Conservation (phyloP, 345 rosid genomes). For the Raphanus sativus region DNA sequence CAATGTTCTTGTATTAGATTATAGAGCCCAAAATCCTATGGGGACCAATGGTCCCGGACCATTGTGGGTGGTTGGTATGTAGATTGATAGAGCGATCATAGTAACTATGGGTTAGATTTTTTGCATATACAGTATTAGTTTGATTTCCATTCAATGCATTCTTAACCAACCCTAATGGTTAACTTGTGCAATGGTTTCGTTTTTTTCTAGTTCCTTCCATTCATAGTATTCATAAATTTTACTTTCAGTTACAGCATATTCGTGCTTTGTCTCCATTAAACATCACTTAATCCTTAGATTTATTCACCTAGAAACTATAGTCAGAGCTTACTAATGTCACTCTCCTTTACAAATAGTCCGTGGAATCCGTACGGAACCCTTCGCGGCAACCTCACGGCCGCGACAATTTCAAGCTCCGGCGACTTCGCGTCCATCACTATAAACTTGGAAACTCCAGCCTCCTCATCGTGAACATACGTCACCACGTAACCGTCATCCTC, state of each 20-base stretch:
- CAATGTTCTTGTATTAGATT: neutral
- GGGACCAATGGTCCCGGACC: slow-evolving; percentile 22
- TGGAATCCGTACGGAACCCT: slow-evolving; percentile 45
- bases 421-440: slow-evolving; percentile 41
- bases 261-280: neutral
- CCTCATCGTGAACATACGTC: slow-evolving; percentile 38
- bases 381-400: slow-evolving; percentile 39
- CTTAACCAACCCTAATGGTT: neutral
- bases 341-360: slow-evolving; percentile 37
- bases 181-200: neutral
- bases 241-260: no score
- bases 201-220: no score
- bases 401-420: slow-evolving; percentile 40
- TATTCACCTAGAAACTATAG: neutral
- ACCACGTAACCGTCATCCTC: slow-evolving; percentile 43
- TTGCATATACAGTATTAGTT: neutral
- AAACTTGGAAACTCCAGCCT: slow-evolving; percentile 35
- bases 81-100: neutral
- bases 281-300: neutral
- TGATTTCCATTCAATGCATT: neutral
- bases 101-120: slow-evolving; percentile 21
- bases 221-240: no score
- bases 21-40: slow-evolving; percentile 1
- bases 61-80: slow-evolving; percentile 17
- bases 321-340: slow-evolving; percentile 33